Evolutionary conservation across 208 protist species (phyloP).

Genomic region (Trypanosomatidae sp.): DNA sequence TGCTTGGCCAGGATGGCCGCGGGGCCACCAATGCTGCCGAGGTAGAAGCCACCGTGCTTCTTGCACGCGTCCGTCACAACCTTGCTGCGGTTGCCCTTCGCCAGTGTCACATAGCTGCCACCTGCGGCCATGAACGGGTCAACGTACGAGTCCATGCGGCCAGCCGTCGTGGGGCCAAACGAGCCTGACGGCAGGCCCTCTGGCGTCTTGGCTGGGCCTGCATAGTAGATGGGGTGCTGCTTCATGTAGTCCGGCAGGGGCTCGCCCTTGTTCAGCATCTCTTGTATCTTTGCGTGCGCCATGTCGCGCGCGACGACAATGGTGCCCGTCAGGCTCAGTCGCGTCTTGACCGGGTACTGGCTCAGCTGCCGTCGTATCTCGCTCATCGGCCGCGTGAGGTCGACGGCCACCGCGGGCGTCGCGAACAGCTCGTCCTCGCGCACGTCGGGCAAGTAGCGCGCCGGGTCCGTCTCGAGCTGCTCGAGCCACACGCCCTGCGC

Average conservation of each 20-base stretch:
- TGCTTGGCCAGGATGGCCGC: constrained; percentile 90
- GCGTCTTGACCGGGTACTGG: constrained; percentile 86
- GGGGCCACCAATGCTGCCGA: constrained; percentile 95
- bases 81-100: constrained; percentile 94
- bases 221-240: constrained; percentile 95
- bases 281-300: constrained; percentile 91
- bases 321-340: constrained; percentile 90
- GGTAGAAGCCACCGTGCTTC: constrained; percentile 95
- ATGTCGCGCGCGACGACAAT: constrained; percentile 97
- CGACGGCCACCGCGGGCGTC: constrained; percentile 69
- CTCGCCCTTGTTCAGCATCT: constrained; percentile 79
- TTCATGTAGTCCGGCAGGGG: constrained; percentile 92
- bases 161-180: constrained; percentile 96
- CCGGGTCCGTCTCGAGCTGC: constrained; percentile 91
- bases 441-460: constrained; percentile 89
- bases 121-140: constrained; percentile 87
- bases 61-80: constrained; percentile 90
- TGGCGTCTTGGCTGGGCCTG: constrained; percentile 96
- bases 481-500: constrained; percentile 94
- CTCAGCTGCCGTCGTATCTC: constrained; percentile 69
- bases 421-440: constrained; percentile 64
- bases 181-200: constrained; percentile 91
- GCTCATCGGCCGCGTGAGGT: constrained; percentile 90
- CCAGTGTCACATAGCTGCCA: constrained; percentile 89
- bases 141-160: constrained; percentile 96